Conservation (phyloP, 2,329 filamentous ascomycete species). For the Fonsecaea monophora region DNA sequence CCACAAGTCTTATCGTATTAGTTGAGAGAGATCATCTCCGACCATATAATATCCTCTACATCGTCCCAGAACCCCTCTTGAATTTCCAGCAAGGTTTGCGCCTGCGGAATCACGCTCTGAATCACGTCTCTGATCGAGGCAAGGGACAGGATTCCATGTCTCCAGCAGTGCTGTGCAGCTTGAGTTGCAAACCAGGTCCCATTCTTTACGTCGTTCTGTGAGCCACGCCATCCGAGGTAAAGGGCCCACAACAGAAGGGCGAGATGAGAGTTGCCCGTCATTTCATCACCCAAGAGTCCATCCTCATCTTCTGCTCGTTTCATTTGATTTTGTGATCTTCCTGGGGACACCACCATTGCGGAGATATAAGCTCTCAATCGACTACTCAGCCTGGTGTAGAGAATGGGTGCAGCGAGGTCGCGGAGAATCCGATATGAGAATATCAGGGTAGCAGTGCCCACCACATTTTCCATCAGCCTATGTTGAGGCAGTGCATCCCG, state of each 20-base stretch:
- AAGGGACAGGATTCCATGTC: constrained; percentile 22
- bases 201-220: constrained; percentile 3
- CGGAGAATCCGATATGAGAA: constrained; percentile 27
- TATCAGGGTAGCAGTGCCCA: constrained; percentile 24
- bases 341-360: not conserved
- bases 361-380: constrained; percentile 15
- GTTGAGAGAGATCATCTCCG: constrained; percentile 15
- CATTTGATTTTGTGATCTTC: not conserved
- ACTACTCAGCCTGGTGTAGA: constrained; percentile 21
- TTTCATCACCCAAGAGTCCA: not conserved
- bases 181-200: constrained; percentile 20
- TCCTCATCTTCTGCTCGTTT: not conserved
- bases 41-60: constrained; percentile 22
- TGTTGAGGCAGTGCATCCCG: not conserved
- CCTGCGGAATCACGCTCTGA: constrained; percentile 26
- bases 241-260: constrained; percentile 29
- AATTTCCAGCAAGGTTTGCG: constrained; percentile 8
- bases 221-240: constrained; percentile 26
- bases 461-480: not conserved
- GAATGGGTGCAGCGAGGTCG: constrained; percentile 28
- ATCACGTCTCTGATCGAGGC: constrained; percentile 12
- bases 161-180: constrained; percentile 27
- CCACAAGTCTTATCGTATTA: not conserved
- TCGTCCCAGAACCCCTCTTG: constrained; percentile 17
- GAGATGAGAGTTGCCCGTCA: constrained; percentile 3